A percentile compares a stretch with the other conserved stretches of the same genome.
Conservation (phyloP, 768 basidiomycete species). For the Chalciporus chontae region DNA sequence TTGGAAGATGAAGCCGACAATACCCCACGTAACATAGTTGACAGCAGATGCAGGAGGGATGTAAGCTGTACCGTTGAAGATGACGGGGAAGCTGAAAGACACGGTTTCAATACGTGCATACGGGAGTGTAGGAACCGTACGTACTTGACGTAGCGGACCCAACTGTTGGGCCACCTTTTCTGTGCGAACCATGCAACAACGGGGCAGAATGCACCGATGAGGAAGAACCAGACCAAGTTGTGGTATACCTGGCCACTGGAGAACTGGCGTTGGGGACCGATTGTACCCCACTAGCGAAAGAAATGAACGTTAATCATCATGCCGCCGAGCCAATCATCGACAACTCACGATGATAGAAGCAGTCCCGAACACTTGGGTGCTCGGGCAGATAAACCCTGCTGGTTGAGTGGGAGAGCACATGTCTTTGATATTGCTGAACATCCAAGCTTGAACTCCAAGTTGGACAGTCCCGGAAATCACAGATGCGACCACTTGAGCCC, state of each 20-base stretch:
- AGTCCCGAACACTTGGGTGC: conserved; percentile 46
- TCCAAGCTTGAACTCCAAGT: conserved; percentile 62
- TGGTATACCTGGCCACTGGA: conserved; percentile 64
- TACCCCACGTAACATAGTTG: conserved; percentile 67
- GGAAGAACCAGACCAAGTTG: conserved; percentile 71
- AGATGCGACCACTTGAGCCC: conserved; percentile 62
- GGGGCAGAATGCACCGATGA: conserved; percentile 65
- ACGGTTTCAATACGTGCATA: not conserved
- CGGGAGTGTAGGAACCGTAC: conserved; percentile 17
- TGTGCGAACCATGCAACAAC: conserved; percentile 49
- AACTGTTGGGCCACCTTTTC: conserved; percentile 62
- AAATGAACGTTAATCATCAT: not conserved
- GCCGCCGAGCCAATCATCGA: not conserved
- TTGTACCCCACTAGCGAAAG: conserved; percentile 58
- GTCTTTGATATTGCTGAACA: conserved; percentile 40
- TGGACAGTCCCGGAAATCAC: conserved; percentile 63
- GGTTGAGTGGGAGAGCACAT: conserved; percentile 26
- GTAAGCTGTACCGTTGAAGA: conserved; percentile 55
- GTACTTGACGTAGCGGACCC: conserved; percentile 61
- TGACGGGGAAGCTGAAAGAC: conserved; percentile 39
- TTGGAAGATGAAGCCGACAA: conserved; percentile 67
- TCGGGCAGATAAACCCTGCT: conserved; percentile 29
- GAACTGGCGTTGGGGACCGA: conserved; percentile 76
- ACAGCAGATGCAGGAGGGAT: conserved; percentile 65
- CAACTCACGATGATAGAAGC: conserved; percentile 49